Evolutionary conservation across 805 yeast species (phyloP).

Genomic region (Candida maesae): DNA sequence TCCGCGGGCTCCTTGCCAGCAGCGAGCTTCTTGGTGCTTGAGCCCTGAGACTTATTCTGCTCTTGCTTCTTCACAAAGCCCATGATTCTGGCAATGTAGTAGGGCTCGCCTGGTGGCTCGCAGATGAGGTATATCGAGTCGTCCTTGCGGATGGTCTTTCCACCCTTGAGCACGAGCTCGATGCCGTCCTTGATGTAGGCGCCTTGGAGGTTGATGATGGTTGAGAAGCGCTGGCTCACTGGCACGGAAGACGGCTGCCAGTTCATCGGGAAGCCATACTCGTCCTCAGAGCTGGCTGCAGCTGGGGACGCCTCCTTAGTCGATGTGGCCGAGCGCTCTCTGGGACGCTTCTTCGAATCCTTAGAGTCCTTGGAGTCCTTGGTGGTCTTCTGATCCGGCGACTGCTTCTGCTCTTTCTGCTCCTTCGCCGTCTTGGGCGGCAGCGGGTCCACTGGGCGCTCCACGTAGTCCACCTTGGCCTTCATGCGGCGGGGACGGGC

Average conservation of each 20-base stretch:
- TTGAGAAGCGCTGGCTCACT: constrained; percentile 27
- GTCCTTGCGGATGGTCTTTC: constrained; percentile 24
- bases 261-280: constrained; percentile 22
- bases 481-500: background rate
- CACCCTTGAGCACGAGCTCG: constrained; percentile 19
- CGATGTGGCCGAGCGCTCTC: constrained; percentile 6
- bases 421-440: background rate
- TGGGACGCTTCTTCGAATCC: constrained; percentile 9
- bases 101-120: constrained; percentile 95
- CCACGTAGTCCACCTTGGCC: constrained; percentile 4
- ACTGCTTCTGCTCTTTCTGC: too few relatives aligned
- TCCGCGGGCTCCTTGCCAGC: constrained; percentile 42
- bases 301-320: constrained; percentile 13
- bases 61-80: constrained; percentile 50
- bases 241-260: constrained; percentile 21
- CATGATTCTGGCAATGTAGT: constrained; percentile 79
- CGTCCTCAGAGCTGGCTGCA: constrained; percentile 4
- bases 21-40: constrained; percentile 15
- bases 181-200: constrained; percentile 31
- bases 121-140: constrained; percentile 80
- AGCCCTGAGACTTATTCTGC: background rate
- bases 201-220: constrained; percentile 35
- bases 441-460: constrained; percentile 6
- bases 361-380: background rate
- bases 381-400: background rate